Evolutionary conservation across 2,329 filamentous ascomycete species (phyloP).

Genomic region (Paecilomyces niveus): DNA sequence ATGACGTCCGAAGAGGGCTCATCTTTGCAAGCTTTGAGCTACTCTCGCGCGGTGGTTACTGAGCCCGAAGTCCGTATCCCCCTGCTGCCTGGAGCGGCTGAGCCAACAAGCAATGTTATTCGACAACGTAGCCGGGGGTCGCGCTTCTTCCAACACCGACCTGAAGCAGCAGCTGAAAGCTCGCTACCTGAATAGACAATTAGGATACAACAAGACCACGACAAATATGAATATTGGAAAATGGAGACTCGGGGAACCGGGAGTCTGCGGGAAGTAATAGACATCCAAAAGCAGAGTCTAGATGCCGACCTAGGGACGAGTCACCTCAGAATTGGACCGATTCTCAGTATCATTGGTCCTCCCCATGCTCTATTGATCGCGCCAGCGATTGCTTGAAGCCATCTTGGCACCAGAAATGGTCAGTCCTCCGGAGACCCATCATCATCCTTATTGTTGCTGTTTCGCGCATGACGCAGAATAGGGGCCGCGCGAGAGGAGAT

Average conservation of each 20-base stretch:
- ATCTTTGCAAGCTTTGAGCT: background rate
- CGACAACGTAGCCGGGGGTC: background rate
- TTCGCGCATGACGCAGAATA: background rate
- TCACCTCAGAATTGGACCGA: background rate
- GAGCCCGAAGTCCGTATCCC: background rate
- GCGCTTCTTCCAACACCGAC: background rate
- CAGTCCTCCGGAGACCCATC: background rate
- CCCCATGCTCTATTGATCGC: background rate
- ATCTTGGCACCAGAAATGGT: background rate
- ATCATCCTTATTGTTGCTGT: background rate
- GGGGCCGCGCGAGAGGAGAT: background rate
- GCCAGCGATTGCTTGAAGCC: background rate
- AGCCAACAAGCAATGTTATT: background rate
- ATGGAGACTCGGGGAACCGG: background rate
- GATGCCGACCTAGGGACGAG: background rate
- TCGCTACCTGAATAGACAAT: background rate
- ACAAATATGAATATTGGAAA: background rate
- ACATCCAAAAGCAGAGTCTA: background rate
- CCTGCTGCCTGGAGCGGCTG: background rate
- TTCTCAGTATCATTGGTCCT: background rate
- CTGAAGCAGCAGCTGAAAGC: background rate
- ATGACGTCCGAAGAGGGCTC: background rate
- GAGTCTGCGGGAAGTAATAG: background rate
- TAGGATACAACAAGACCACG: background rate
- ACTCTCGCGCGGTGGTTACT: background rate